Evolutionary conservation across 768 basidiomycete genomes (phyloP).

Genomic region (Suillus bovinus): DNA sequence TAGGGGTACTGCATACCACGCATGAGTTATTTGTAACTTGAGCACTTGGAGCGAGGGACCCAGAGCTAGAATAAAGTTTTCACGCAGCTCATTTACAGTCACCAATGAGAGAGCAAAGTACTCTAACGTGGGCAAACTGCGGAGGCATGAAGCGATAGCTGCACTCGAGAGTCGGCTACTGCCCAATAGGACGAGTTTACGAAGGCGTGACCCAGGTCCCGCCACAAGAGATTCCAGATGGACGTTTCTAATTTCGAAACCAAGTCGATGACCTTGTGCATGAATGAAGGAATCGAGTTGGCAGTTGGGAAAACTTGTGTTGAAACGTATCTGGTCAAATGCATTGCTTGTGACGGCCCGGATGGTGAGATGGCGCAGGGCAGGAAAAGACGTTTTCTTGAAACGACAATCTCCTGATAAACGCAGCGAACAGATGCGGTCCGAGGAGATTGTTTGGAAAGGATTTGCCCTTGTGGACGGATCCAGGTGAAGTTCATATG

Average conservation of each 20-base stretch:
- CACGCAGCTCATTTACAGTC: constrained; percentile 35
- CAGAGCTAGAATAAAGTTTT: constrained; percentile 33
- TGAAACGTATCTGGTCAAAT: constrained; percentile 34
- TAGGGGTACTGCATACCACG: constrained; percentile 32
- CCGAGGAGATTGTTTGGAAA: constrained; percentile 31
- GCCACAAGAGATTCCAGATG: constrained; percentile 34
- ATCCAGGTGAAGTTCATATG: constrained; percentile 36
- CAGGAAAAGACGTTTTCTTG: constrained; percentile 9
- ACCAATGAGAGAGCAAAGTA: constrained; percentile 38
- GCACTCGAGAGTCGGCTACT: constrained; percentile 34
- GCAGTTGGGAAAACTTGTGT: constrained; percentile 27
- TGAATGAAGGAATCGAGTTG: constrained; percentile 38
- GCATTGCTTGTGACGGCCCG: constrained; percentile 34
- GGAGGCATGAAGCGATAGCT: constrained; percentile 31
- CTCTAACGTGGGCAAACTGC: constrained; percentile 27
- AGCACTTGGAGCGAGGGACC: constrained; percentile 31
- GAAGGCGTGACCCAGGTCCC: constrained; percentile 21
- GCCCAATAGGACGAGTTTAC: constrained; percentile 37
- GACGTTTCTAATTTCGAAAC: constrained; percentile 37
- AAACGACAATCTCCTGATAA: constrained; percentile 37
- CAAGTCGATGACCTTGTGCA: constrained; percentile 33
- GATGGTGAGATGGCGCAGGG: constrained; percentile 28
- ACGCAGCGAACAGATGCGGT: constrained; percentile 29
- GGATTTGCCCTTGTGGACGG: constrained; percentile 29
- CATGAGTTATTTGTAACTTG: constrained; percentile 38